Percentiles rank a stretch among this genome's conserved stretches.
Evolutionary conservation across 139 green algal genomes (phyloP).

Genomic region (Picochlorum sp.): DNA sequence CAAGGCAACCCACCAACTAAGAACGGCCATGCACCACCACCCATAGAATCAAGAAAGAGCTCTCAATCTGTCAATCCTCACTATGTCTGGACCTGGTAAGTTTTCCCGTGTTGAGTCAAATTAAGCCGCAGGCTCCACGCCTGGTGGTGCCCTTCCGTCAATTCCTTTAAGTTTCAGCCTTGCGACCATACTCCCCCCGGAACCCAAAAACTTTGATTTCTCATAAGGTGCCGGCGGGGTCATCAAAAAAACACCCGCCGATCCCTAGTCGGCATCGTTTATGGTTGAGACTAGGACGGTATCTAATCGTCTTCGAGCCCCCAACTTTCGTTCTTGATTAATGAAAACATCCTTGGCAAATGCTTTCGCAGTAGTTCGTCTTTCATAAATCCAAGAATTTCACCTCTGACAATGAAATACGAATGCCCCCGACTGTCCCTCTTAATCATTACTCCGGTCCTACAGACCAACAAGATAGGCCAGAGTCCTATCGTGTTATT

Average conservation of each 20-base stretch:
- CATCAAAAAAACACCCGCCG: slow-evolving; percentile 91
- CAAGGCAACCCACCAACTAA: slow-evolving; percentile 93
- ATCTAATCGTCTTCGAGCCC: slow-evolving; percentile 99
- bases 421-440: slow-evolving; percentile 99
- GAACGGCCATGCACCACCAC: slow-evolving; percentile 57
- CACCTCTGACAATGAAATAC: slow-evolving; percentile 99
- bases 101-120: slow-evolving; percentile 95
- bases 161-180: slow-evolving; percentile 94
- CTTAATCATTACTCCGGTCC: slow-evolving; percentile 99
- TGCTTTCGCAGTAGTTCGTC: slow-evolving; percentile 89
- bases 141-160: slow-evolving; percentile 93
- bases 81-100: slow-evolving; percentile 94
- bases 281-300: slow-evolving; percentile 99
- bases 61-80: slow-evolving; percentile 93
- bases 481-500: slow-evolving; percentile 98
- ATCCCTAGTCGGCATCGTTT: slow-evolving; percentile 99
- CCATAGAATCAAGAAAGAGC: slow-evolving; percentile 93
- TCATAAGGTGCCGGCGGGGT: slow-evolving; percentile 96
- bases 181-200: slow-evolving; percentile 93
- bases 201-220: slow-evolving; percentile 98
- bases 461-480: slow-evolving; percentile 94
- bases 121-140: slow-evolving; percentile 91
- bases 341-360: slow-evolving; percentile 99
- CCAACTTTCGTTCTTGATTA: slow-evolving; percentile 99
- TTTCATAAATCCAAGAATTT: slow-evolving; percentile 99